Evolutionary conservation across 192 early-diverging fungal genomes (phyloP).

Genomic region (Mortierella claussenii): DNA sequence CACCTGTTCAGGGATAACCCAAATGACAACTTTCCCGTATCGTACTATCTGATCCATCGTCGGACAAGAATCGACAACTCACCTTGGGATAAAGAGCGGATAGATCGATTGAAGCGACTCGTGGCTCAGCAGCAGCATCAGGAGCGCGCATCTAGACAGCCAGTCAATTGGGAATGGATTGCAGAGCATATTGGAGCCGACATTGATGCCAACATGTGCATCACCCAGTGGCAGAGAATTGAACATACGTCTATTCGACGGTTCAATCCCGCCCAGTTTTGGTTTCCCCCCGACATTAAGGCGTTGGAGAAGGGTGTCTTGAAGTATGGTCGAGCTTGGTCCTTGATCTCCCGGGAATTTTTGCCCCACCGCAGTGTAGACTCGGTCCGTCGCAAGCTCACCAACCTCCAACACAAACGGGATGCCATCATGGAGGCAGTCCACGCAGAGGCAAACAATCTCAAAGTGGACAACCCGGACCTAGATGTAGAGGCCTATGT

Average conservation of each 20-base stretch:
- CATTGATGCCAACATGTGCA: conserved; percentile 27
- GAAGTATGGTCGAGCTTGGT: conserved; percentile 17
- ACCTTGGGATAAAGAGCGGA: conserved; percentile 7
- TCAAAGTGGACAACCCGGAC: not conserved
- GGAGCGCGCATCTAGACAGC: not conserved
- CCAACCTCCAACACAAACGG: conserved; percentile 22
- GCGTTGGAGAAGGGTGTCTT: conserved; percentile 8
- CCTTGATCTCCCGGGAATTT: conserved; percentile 12
- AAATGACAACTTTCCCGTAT: not conserved
- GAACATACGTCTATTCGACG: not conserved
- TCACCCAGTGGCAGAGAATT: conserved; percentile 21
- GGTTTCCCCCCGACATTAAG: conserved; percentile 14
- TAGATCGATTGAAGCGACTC: conserved; percentile 13
- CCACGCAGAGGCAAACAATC: not conserved
- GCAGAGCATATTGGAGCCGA: conserved; percentile 46
- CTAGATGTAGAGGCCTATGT: conserved; percentile 1
- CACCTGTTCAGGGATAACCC: not conserved
- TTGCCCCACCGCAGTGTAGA: conserved; percentile 20
- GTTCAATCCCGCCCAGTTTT: conserved; percentile 3
- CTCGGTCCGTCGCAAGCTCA: conserved; percentile 43
- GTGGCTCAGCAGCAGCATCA: conserved; percentile 37
- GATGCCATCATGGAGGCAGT: not conserved
- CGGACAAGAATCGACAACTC: not conserved
- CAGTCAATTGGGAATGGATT: conserved; percentile 43
- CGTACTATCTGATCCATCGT: not conserved